Evolutionary conservation across 352 stramenopile species (phyloP), one percentile per base, ranked within the genome.

Genomic region (Globisporangium carolinianum): DNA sequence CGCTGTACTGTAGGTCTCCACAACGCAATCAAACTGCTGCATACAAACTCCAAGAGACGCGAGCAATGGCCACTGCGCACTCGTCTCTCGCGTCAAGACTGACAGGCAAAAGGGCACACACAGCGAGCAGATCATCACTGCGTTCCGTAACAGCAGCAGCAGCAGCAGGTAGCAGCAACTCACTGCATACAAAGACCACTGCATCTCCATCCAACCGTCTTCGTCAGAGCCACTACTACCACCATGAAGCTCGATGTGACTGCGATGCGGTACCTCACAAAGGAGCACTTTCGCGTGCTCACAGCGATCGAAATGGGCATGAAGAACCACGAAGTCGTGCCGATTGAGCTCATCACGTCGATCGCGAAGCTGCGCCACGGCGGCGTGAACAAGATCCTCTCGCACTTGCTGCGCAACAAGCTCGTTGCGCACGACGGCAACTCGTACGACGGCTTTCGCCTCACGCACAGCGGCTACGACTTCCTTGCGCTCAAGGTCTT

Each of bases 401-500:
- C 82, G 47, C 89, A 94, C 53, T 66, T 99, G 50, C 76, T 99
- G 52, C 80, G 97, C 49, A 98, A 99, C 81, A 99, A 99, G 73
- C 83, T 99, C 43, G 85, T 99, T 24, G 92, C 91, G 36, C 97
- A 99, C 71, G 96, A 99, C 67, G 83, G 96, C 59, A 94, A 94
- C 51, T 96, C 91, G 49, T 99, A 99, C 73, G 95, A 99, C 65
- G 95, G 94, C 41, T 98, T 97, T 74, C 87, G 97, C n/a, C 73
- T 99, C 39, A 99, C 97, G 11, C 98, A 98, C 68, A 95, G 79
- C 24, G 98, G 98, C n/a, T 99, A 99, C 69, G 98, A 99, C 72
- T 99, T 98, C 67, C 74, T 99, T 17, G 97, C 98, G 17, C 75
- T 99, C 50, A 82, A 96, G 43, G 90, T 97, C 51, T 92, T 99